Percentiles rank a stretch among this genome's conserved stretches.
Evolutionary conservation across 2,329 filamentous ascomycete genomes (phyloP).

Genomic region (Colletotrichum chlorophyti): DNA sequence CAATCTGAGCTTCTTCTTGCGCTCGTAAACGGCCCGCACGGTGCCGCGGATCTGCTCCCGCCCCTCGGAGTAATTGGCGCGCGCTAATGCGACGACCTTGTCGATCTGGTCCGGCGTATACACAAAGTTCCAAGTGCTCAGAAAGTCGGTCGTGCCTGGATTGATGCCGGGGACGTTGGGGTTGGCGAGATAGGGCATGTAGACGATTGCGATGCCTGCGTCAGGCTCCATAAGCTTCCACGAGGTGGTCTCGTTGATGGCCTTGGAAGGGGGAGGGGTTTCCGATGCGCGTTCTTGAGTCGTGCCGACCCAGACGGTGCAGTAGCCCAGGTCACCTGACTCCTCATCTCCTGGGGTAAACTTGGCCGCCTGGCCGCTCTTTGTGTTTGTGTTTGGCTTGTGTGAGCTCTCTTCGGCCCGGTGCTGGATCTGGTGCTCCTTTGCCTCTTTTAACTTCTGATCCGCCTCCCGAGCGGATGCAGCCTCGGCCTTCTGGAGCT

Average conservation of each 20-base stretch:
- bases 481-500: conserved; percentile 74
- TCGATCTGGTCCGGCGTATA: conserved; percentile 93
- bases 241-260: conserved; percentile 68
- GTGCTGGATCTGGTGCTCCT: conserved; percentile 47
- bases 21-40: conserved; percentile 88
- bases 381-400: conserved; percentile 31
- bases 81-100: conserved; percentile 79
- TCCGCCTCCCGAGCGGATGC: conserved; percentile 66
- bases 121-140: conserved; percentile 98
- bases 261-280: conserved; percentile 58
- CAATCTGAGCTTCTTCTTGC: conserved; percentile 77
- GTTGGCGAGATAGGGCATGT: conserved; percentile 89
- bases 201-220: conserved; percentile 87
- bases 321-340: conserved; percentile 78
- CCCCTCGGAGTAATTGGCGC: conserved; percentile 87
- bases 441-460: conserved; percentile 67
- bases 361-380: conserved; percentile 40
- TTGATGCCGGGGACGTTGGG: conserved; percentile 78
- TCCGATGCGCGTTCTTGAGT: conserved; percentile 73
- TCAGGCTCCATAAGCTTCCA: conserved; percentile 77
- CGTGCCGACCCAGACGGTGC: conserved; percentile 93
- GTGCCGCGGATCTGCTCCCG: conserved; percentile 78
- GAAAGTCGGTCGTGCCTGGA: conserved; percentile 81
- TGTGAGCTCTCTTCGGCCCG: conserved; percentile 33
- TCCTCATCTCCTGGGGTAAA: conserved; percentile 51